Base-by-base conservation (phyloP, 2,329 filamentous ascomycete species). In the Penicillium sclerotigenum region DNA sequence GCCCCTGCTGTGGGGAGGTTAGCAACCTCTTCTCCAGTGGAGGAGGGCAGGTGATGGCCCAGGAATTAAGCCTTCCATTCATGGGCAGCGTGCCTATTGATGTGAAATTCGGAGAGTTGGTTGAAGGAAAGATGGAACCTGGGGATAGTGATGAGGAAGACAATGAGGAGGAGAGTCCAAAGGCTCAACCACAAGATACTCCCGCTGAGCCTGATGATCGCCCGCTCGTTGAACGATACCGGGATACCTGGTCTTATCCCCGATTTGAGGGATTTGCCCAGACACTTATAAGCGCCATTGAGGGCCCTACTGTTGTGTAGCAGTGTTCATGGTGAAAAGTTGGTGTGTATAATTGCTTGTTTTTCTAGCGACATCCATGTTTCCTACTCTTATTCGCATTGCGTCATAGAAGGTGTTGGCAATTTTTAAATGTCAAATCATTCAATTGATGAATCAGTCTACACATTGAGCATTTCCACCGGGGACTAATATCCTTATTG, bases 11-110 rank as follows among this genome's bases (percentile, higher is more conserved):
- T 68, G 81, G 81, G 48, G 91, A 97, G 72, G 95, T 93, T 75
- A 96, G 90, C 50, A 90, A 97, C 74, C 84, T 97, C 49, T 99
- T 99, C 72, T 91, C 88, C 49, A 92, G 89, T 53, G 94, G 94
- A 4, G 94, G 94, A 4, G 94, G 94, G 8, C 80, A 90, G 72
- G 83, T 89, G 24, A 96, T 99, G 91, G 91, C 93, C 7, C 78
- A 84, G 46, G 91, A 97, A 65, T 94, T 96, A 70, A 80, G 79
- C 0, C 90, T 97, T 34, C 84, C 83, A 16, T 97, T 97, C 67
- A 75, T 97, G 51, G 94, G 92, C 2, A 86, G 85, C 28, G 86
- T 97, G 36, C 94, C 94, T 1, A 91, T 99, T 68, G 94, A 99
- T 76, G 90, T 91, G 20, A 90, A 92, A 67, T 97, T 97, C 71